Base-by-base conservation (phyloP, 192 early-diverging fungal genomes). In the Powellomyces hirtus region DNA sequence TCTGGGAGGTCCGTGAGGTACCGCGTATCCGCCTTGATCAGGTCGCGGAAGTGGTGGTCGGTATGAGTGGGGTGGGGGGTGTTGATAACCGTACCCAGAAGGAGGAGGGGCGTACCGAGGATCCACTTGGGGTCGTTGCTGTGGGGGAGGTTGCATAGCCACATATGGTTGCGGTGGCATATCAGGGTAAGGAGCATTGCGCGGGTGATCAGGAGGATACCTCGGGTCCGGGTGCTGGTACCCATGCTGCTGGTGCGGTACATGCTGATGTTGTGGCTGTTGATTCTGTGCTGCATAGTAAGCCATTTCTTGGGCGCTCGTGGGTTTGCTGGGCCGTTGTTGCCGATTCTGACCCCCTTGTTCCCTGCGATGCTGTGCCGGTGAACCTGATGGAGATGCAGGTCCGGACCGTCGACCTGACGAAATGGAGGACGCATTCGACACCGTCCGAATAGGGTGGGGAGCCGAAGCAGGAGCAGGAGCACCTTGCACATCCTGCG, bases 1-100 rank as follows among this genome's bases (percentile, higher is more conserved):
- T 49, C 46, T 18, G n/a, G 14, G n/a, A 8, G 40, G 40, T 18
- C 40, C n/a, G n/a, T n/a, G 40, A 42, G 40, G 40, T 42, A 24
- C 26, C 13, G 51, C 7, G 11, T 10, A 52, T 24, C 51, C 51
- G 10, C 13, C 18, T 52, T 8, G 13, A 24, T 13, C 13, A 56
- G 53, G 53, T n/a, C n/a, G n/a, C 31, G 24, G 53, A 30, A 16
- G 53, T 70, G 75, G 33, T 58, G 66, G 27, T 42, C 69, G 62
- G 34, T 61, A 51, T 33, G 42, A 5, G 14, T 68, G 59, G 16
- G 38, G 58, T 60, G 24, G 53, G 27, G 18, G 29, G 18, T 56
- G 53, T 2, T 16, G 7, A 29, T 56, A 34, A 6, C 29, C 53
- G 33, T 27, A 27, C 24, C 53, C 53, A 33, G 29, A 5, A 31